Evolutionary conservation across 257 asterid species (phyloP).

Genomic region (Solanum appendiculatum): DNA sequence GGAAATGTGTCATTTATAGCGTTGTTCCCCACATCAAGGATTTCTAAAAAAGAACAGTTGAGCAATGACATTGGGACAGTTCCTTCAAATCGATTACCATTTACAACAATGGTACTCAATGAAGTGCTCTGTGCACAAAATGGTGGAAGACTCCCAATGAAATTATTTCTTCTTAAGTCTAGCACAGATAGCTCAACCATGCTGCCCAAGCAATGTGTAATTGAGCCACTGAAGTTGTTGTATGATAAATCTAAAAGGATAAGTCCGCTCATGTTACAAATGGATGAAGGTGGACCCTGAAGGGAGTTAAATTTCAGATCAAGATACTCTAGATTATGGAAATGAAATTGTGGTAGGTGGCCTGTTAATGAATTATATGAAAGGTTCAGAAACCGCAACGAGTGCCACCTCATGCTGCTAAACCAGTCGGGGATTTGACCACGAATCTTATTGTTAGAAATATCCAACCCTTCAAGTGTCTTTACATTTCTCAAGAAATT

Average conservation of each 20-base stretch:
- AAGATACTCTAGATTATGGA: accelerated
- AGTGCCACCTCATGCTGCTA: not conserved
- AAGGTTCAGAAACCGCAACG: not conserved
- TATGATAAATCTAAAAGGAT: not conserved
- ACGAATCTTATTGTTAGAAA: not conserved
- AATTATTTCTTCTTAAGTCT: too few species aligned
- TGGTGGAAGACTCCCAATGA: too few species aligned
- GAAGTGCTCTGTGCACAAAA: too few species aligned
- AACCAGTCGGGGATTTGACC: not conserved
- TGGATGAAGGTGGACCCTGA: not conserved
- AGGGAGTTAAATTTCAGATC: not conserved
- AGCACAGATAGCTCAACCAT: too few species aligned
- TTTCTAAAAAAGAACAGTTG: too few species aligned
- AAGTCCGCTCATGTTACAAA: accelerated
- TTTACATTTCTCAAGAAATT: not conserved
- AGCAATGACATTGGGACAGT: too few species aligned
- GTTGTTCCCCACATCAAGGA: not conserved
- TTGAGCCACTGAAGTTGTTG: not conserved
- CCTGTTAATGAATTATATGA: not conserved
- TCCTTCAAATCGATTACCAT: too few species aligned
- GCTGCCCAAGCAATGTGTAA: not conserved
- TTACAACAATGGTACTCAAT: too few species aligned
- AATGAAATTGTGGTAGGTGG: not conserved
- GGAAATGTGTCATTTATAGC: not conserved
- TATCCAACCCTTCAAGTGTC: not conserved